Percentiles rank a stretch among this genome's conserved stretches.
Conservation (phyloP, 2,329 filamentous ascomycete species). For the Scortechinia acanthostroma region DNA sequence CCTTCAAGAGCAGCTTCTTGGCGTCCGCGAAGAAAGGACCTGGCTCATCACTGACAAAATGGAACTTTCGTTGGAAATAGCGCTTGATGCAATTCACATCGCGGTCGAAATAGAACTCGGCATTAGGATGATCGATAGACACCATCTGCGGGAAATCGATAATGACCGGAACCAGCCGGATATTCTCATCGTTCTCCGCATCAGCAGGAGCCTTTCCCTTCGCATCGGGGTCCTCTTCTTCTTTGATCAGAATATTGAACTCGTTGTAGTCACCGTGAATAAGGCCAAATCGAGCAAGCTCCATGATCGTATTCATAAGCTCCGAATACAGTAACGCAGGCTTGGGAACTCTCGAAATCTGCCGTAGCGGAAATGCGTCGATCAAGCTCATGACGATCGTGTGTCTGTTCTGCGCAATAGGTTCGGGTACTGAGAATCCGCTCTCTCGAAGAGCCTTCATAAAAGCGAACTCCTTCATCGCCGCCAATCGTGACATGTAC, state of each 20-base stretch:
- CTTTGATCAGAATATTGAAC: conserved; percentile 94
- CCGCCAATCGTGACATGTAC: conserved; percentile 90
- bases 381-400: conserved; percentile 94
- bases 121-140: conserved; percentile 86
- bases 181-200: conserved; percentile 9
- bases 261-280: conserved; percentile 99
- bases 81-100: conserved; percentile 93
- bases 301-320: conserved; percentile 77
- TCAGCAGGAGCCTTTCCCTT: conserved; percentile 10
- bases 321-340: conserved; percentile 85
- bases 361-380: conserved; percentile 83
- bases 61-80: conserved; percentile 84
- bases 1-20: conserved; percentile 64
- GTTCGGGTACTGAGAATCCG: conserved; percentile 83
- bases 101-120: conserved; percentile 94
- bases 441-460: conserved; percentile 80
- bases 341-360: conserved; percentile 77
- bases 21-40: conserved; percentile 84
- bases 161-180: conserved; percentile 69
- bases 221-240: conserved; percentile 34
- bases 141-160: conserved; percentile 99
- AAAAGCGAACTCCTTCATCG: conserved; percentile 89
- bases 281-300: conserved; percentile 75
- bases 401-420: conserved; percentile 82
- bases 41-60: conserved; percentile 73